Percentiles rank a stretch among this genome's conserved stretches.
phyloP scores from a whole-genome alignment of 2,329 filamentous ascomycete genomes.

The Talaromyces sp. region DNA sequence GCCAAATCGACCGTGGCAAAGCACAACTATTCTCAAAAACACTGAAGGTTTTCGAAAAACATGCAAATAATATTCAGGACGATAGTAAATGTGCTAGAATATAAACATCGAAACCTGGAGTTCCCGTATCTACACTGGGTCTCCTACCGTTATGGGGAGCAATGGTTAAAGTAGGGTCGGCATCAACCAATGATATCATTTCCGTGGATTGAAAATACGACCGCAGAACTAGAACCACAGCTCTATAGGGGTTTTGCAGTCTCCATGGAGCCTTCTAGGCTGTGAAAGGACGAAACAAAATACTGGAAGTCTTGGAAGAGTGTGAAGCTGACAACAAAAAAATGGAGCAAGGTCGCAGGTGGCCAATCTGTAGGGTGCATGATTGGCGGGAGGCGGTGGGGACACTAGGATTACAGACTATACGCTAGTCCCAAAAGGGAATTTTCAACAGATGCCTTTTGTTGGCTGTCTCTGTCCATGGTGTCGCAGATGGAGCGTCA shows the following conservation, averaged over 20 bases:
- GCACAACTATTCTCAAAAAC: not conserved
- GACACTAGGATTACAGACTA: not conserved
- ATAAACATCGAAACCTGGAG: slow-evolving; percentile 9
- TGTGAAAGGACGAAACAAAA: not conserved
- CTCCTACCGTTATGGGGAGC: not conserved
- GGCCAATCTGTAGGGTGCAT: not conserved
- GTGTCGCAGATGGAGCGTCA: not conserved
- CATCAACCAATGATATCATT: not conserved
- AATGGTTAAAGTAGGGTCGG: not conserved
- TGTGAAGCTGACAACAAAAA: not conserved
- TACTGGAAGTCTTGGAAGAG: not conserved
- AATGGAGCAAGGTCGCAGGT: not conserved
- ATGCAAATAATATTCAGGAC: not conserved
- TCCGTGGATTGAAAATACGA: not conserved
- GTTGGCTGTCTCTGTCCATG: not conserved
- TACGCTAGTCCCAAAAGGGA: not conserved
- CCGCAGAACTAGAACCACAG: not conserved
- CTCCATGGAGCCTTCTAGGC: not conserved
- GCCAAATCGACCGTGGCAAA: not conserved
- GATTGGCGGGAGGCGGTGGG: slow-evolving; percentile 3
- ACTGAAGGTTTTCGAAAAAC: not conserved
- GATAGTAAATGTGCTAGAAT: not conserved
- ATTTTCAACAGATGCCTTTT: slow-evolving; percentile 13
- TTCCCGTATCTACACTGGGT: not conserved
- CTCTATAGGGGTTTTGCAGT: not conserved